A percentile compares a stretch with the other conserved stretches of the same genome.
Evolutionary conservation across 2,329 filamentous ascomycete genomes (phyloP).

Genomic region (Curvularia sp.): DNA sequence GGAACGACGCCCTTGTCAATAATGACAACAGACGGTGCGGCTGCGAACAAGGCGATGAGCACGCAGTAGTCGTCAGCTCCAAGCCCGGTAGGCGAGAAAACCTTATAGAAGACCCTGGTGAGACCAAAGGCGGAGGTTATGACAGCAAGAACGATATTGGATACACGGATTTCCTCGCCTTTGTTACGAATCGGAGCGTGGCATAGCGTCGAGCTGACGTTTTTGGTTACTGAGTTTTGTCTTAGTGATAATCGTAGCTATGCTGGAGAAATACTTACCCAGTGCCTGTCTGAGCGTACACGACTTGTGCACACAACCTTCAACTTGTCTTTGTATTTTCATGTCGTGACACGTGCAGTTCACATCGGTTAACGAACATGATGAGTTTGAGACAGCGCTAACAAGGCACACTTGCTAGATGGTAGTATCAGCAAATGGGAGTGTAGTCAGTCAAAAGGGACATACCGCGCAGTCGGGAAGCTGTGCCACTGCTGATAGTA

Average conservation of each 20-base stretch:
- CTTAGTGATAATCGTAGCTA: slow-evolving; percentile 4
- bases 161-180: slow-evolving; percentile 39
- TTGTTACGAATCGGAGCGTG: slow-evolving; percentile 49
- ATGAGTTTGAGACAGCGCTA: slow-evolving; percentile 18
- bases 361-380: slow-evolving; percentile 19
- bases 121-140: slow-evolving; percentile 46
- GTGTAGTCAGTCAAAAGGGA: not conserved
- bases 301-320: slow-evolving; percentile 20
- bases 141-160: slow-evolving; percentile 46
- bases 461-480: slow-evolving; percentile 33
- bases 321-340: slow-evolving; percentile 20
- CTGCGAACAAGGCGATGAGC: slow-evolving; percentile 27
- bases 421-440: slow-evolving; percentile 4
- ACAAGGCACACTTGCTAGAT: slow-evolving; percentile 26
- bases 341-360: slow-evolving; percentile 28
- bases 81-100: slow-evolving; percentile 45
- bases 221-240: slow-evolving; percentile 48
- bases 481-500: slow-evolving; percentile 18
- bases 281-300: slow-evolving; percentile 29
- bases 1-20: slow-evolving; percentile 27
- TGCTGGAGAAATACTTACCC: slow-evolving; percentile 13
- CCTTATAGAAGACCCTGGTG: slow-evolving; percentile 49
- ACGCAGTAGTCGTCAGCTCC: slow-evolving; percentile 52
- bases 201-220: slow-evolving; percentile 51
- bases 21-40: slow-evolving; percentile 38